These are phyloP conservation scores for Westerdykella ornata DNA, from an alignment of 2,329 filamentous ascomycete genomes.

Conservation along the genomic window DNA sequence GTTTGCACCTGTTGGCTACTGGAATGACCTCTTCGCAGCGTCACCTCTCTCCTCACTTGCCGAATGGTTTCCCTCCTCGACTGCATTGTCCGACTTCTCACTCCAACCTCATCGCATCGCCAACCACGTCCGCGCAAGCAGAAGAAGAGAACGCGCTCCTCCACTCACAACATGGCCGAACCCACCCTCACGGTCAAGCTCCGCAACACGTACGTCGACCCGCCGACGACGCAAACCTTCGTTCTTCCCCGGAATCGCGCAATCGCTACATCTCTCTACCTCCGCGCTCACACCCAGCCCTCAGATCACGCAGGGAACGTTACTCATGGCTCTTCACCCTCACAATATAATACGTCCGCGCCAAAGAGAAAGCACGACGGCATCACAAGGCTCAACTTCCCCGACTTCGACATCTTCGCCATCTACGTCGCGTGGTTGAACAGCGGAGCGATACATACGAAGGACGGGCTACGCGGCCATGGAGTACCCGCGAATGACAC, in stretches of 20 bases:
- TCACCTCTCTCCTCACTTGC: too few species aligned
- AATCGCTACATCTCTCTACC: conserved; percentile 2
- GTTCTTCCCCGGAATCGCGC: not conserved
- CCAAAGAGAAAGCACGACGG: not conserved
- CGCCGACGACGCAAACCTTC: conserved; percentile 1
- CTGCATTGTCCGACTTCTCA: too few species aligned
- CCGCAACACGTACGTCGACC: conserved; percentile 1
- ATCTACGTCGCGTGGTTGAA: conserved; percentile 8
- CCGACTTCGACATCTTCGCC: conserved; percentile 8
- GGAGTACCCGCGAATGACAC: not conserved
- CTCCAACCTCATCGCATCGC: too few species aligned
- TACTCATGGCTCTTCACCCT: not conserved
- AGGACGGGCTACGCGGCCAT: not conserved
- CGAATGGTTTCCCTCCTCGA: too few species aligned
- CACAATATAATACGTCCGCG: not conserved
- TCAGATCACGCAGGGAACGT: too few species aligned
- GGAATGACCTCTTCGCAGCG: too few species aligned
- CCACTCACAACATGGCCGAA: not conserved
- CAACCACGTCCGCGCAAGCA: too few species aligned
- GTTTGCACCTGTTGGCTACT: too few species aligned
- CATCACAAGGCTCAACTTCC: conserved; percentile 7
- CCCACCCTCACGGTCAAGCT: conserved; percentile 6
- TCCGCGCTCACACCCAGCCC: not conserved
- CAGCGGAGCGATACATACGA: conserved; percentile 1
- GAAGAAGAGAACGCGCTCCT: too few species aligned